Evolutionary conservation across 257 asterid species (phyloP), one percentile per base, ranked within the genome.

Genomic region (Solanum ossicruentum): DNA sequence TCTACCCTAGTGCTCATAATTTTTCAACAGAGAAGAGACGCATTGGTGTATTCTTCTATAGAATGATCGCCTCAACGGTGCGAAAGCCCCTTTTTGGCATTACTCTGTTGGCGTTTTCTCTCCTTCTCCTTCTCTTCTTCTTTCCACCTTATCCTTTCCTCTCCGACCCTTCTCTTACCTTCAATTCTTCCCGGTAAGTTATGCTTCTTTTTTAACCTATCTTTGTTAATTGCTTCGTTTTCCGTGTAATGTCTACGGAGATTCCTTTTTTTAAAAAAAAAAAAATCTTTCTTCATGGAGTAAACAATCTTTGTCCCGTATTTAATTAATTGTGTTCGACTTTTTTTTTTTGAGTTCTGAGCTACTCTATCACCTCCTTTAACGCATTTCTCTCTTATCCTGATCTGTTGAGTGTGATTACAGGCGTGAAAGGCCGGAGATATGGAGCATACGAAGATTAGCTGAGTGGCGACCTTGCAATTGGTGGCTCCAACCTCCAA

Each of bases 401-500:
- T 55, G 83, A 81, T 84, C 81, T 85, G 32, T 45, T 82, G 13
- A 79, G 72, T 39, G 39, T 54, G 70, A 78, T 65, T 41, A 79
- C 91, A 95, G 98, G 88, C 86, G 89, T 20, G 91, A 78, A 54
- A 92, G 95, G 84, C 90, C 92, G 6, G 92, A 91, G 89, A 93
- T 97, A 88, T 95, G 99, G 99, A 93, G 91, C 83, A 86, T 95
- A 39, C 91, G 89, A 77, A 92, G 98, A 85, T 18, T 92, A 86
- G 88, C 91, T 85, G 99, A 91, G 78, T 97, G 99, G 98, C 85
- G 98, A 84, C 98, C 99, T 85, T 97, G 98, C 93, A 87, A 88
- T 83, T 97, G 99, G 99, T 97, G 98, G 98, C 88, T 93, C 82
- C 93, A 86, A 85, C 93, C 90, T 36, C 87, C 81, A 66, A 93